Conservation (phyloP, 2,329 filamentous ascomycete genomes). For the Cordyceps javanica region DNA sequence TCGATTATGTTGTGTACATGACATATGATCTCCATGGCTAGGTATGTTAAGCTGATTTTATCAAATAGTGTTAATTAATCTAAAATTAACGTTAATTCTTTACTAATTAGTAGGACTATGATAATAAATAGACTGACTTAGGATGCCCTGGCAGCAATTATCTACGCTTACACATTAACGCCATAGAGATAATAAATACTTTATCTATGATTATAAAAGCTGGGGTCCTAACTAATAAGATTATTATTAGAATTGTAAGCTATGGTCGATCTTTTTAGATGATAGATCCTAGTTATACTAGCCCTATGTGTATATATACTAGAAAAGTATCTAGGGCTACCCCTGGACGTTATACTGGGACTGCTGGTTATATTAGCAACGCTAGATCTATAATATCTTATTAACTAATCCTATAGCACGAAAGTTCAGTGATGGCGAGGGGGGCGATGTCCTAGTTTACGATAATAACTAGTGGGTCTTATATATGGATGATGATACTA, state of each 20-base stretch:
- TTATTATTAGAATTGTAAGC: not conserved
- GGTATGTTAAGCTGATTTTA: not conserved
- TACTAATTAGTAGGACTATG: constrained; percentile 15
- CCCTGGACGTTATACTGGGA: constrained; percentile 25
- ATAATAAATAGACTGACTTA: not conserved
- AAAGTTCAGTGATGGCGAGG: not conserved
- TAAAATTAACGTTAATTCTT: too few species aligned
- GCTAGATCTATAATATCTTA: constrained; percentile 24
- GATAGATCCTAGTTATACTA: constrained; percentile 22
- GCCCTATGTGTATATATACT: constrained; percentile 20
- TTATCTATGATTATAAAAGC: constrained; percentile 29
- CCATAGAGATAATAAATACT: constrained; percentile 25
- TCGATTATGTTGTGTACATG: constrained; percentile 25
- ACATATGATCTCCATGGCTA: constrained; percentile 22
- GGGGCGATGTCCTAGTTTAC: constrained; percentile 16
- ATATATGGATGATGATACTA: constrained; percentile 18
- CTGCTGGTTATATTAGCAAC: constrained; percentile 28
- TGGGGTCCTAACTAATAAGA: not conserved
- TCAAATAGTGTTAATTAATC: not conserved
- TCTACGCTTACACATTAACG: constrained; percentile 30
- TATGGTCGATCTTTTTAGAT: constrained; percentile 28
- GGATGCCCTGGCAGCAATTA: constrained; percentile 27
- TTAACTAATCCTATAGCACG: constrained; percentile 14
- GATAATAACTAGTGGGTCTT: constrained; percentile 16
- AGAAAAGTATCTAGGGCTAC: constrained; percentile 21